phyloP scores from a whole-genome alignment of 1,139 yeast genomes.

The Sugiyamaella novakii region DNA sequence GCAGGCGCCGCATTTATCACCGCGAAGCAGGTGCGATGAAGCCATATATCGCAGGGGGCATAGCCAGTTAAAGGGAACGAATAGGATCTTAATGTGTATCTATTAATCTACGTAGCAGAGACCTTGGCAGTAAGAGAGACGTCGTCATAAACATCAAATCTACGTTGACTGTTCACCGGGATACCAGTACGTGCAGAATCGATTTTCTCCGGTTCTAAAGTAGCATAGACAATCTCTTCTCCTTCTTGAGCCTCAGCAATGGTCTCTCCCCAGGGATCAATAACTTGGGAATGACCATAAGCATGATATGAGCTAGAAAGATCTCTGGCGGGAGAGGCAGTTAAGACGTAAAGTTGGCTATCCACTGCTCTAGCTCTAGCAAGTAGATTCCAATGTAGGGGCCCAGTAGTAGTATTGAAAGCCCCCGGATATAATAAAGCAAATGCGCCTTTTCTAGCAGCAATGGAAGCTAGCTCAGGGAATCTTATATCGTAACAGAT shows the following conservation, averaged over 20 bases:
- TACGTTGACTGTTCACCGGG: constrained; percentile 77
- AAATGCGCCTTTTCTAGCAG: constrained; percentile 74
- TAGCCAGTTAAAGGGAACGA: too few species aligned
- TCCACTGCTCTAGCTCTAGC: constrained; percentile 89
- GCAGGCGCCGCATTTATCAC: too few species aligned
- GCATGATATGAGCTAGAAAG: constrained; percentile 77
- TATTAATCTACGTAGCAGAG: constrained; percentile 19
- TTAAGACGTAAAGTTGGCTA: constrained; percentile 74
- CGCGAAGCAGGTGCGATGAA: too few species aligned
- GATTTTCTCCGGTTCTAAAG: constrained; percentile 65
- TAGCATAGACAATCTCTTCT: constrained; percentile 80
- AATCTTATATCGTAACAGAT: constrained; percentile 92
- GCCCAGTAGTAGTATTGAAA: constrained; percentile 93
- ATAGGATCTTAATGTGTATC: too few species aligned
- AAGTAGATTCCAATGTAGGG: constrained; percentile 87
- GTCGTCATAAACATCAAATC: constrained; percentile 83
- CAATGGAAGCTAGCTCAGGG: constrained; percentile 83
- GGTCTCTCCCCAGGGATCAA: constrained; percentile 81
- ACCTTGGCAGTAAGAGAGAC: constrained; percentile 51
- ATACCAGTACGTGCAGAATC: constrained; percentile 67
- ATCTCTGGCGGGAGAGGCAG: constrained; percentile 91
- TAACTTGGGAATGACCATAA: constrained; percentile 87
- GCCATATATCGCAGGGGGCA: too few species aligned
- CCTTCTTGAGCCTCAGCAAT: constrained; percentile 82
- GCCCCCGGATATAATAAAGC: constrained; percentile 96